These are phyloP conservation scores for Debaryomyces prosopidis DNA, from an alignment of 805 yeast genomes.

Conservation along the genomic window DNA sequence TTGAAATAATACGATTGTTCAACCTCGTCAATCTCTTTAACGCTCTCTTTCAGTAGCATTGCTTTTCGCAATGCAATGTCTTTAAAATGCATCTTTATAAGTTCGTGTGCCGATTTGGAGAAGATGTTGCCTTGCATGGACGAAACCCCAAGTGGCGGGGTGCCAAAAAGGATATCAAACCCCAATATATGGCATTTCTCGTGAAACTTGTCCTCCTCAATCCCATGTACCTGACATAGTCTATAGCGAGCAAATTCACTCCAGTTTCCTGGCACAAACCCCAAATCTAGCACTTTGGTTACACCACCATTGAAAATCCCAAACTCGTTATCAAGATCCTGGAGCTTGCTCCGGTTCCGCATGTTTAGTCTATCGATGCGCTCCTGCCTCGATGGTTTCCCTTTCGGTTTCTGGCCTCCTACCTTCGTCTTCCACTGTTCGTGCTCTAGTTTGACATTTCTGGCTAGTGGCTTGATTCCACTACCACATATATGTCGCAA, in stretches of 20 bases:
- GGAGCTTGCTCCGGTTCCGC: slow-evolving; percentile 25
- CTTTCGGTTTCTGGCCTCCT: neutral
- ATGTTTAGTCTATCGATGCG: slow-evolving; percentile 23
- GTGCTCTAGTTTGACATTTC: neutral
- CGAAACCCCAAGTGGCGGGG: slow-evolving; percentile 79
- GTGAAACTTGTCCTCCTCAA: slow-evolving; percentile 26
- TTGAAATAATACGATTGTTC: slow-evolving; percentile 26
- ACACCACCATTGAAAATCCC: slow-evolving; percentile 25
- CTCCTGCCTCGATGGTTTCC: slow-evolving; percentile 22
- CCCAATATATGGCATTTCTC: slow-evolving; percentile 37
- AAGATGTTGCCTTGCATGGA: slow-evolving; percentile 88
- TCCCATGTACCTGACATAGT: slow-evolving; percentile 26
- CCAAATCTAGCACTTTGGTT: slow-evolving; percentile 37
- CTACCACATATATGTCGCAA: neutral
- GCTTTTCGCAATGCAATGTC: slow-evolving; percentile 23
- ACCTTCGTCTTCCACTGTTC: neutral
- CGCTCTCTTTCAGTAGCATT: slow-evolving; percentile 1
- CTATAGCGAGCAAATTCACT: slow-evolving; percentile 26
- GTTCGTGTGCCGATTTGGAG: slow-evolving; percentile 41
- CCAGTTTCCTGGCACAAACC: slow-evolving; percentile 46
- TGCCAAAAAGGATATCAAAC: slow-evolving; percentile 64
- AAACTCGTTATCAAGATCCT: slow-evolving; percentile 28
- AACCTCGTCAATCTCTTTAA: slow-evolving; percentile 2
- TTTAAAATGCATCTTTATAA: slow-evolving; percentile 25
- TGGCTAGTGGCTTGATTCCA: neutral